A percentile compares a stretch with the other conserved stretches of the same genome.
phyloP scores from a whole-genome alignment of 2,329 filamentous ascomycete genomes.

The Colletotrichum siamense region DNA sequence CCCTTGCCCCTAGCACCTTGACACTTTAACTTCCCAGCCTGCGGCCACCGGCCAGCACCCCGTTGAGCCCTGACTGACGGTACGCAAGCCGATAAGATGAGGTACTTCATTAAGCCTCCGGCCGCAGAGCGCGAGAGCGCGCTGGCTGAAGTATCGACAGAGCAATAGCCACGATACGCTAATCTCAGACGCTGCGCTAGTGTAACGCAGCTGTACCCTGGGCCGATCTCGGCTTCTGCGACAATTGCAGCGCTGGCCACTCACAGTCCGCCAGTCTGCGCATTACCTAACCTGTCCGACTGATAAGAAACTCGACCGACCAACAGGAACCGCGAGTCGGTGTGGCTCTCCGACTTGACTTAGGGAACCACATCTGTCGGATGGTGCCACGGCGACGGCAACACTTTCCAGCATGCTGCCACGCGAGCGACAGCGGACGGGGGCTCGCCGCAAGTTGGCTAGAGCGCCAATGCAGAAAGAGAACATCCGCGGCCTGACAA shows the following conservation, averaged over 20 bases:
- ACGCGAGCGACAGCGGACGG: not conserved
- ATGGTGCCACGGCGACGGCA: slow-evolving; percentile 8
- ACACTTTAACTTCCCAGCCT: not conserved
- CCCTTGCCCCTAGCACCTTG: not conserved
- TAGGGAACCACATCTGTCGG: not conserved
- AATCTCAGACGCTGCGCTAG: slow-evolving; percentile 10
- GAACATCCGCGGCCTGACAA: not conserved
- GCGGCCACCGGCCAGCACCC: not conserved
- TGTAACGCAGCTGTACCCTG: slow-evolving; percentile 5
- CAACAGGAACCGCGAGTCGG: slow-evolving; percentile 8
- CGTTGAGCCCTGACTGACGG: slow-evolving; percentile 7
- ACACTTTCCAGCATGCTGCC: not conserved
- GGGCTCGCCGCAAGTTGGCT: not conserved
- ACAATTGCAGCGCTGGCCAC: slow-evolving; percentile 5
- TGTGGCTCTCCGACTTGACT: not conserved
- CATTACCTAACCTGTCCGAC: slow-evolving; percentile 22
- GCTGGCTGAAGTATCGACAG: not conserved
- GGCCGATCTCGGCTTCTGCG: slow-evolving; percentile 24
- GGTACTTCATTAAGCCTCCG: not conserved
- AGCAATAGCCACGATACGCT: not conserved
- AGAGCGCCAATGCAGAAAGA: not conserved
- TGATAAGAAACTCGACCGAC: slow-evolving; percentile 21
- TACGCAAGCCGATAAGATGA: not conserved
- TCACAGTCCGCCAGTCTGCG: not conserved
- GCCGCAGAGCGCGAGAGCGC: not conserved